Evolutionary conservation across 148 eudicot genomes (phyloP), one percentile per base, ranked within the genome.

Genomic region (Fallopia convolvulus): DNA sequence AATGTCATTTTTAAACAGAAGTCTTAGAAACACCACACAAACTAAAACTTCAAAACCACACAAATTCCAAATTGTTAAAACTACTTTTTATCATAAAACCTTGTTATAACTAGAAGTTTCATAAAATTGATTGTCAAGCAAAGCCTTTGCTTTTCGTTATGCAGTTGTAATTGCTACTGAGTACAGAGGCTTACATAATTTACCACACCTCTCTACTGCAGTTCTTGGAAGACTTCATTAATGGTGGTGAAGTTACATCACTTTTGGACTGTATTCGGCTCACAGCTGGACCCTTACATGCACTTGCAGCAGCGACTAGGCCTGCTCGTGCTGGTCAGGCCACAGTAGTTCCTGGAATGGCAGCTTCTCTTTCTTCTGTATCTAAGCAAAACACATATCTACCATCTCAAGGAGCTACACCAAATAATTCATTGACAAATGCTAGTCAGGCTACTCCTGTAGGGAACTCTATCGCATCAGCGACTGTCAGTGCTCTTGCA

Each of bases 281-380:
- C 78, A 96, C 99, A 46, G 93, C 99, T 61, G 99, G 99, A 74
- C 99, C 99, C 74, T 84, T 96, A 82, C 99, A 96, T 81, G 97
- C 97, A 55, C 97, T 96, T 83, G 94, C 97, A 17, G 98, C 97
- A 21, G 99, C 99, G 61, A 93, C 97, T 74, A 83, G 99, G 75
- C 99, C 99, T 56, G 98, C 99, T 86, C 89, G 99, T 41, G 99
- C 97, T 52, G 97, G 93, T 77, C 97, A 97, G 30, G 84, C 89
- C 79, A 85, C 95, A 75, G 89, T 91, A 48, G 84, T 85, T 72
- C 86, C 97, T 50, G 96, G 86, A 42, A 85, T 90, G 77, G 75
- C 92, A 72, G 74, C 94, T 41, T 40, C 90, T 61, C 7, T 84
- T 6, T 72, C 97, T 73, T 66, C 92, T 74, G 76, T 81, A 20